These are phyloP conservation scores for Botryosphaeria dothidea DNA, from an alignment of 2,329 filamentous ascomycete genomes.

Conservation along the genomic window DNA sequence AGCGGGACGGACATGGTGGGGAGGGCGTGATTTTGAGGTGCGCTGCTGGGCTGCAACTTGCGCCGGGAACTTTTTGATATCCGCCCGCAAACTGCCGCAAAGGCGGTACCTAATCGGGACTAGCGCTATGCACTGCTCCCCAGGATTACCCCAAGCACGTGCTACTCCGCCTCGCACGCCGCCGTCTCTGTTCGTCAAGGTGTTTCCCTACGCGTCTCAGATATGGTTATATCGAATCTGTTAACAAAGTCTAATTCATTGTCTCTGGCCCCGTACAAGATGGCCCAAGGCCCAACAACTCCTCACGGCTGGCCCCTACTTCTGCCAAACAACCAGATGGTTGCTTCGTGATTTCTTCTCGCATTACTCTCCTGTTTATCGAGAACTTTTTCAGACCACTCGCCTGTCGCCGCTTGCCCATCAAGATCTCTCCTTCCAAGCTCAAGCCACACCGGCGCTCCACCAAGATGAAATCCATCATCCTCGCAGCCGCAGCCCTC, in stretches of 20 bases:
- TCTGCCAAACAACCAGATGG: neutral
- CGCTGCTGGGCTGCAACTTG: constrained; percentile 2
- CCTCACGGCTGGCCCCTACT: neutral
- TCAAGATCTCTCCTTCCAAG: too few species aligned
- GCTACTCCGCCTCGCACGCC: neutral
- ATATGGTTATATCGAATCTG: neutral
- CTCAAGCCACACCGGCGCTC: neutral
- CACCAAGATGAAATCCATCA: neutral
- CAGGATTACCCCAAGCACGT: neutral
- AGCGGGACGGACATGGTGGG: constrained; percentile 16
- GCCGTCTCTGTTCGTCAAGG: neutral
- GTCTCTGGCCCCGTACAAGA: neutral
- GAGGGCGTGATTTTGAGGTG: neutral
- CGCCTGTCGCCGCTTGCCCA: too few species aligned
- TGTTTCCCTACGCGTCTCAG: neutral
- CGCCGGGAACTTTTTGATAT: constrained; percentile 18
- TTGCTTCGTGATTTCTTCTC: neutral
- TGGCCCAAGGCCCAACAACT: neutral
- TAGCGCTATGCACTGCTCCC: neutral
- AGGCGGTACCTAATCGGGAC: neutral
- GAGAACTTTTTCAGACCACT: too few species aligned
- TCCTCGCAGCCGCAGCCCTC: neutral
- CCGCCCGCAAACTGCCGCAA: constrained; percentile 5
- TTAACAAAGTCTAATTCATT: neutral
- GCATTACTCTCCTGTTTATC: neutral